Conservation (phyloP, 2,329 filamentous ascomycete species). For the Trichothecium sympodiale region DNA sequence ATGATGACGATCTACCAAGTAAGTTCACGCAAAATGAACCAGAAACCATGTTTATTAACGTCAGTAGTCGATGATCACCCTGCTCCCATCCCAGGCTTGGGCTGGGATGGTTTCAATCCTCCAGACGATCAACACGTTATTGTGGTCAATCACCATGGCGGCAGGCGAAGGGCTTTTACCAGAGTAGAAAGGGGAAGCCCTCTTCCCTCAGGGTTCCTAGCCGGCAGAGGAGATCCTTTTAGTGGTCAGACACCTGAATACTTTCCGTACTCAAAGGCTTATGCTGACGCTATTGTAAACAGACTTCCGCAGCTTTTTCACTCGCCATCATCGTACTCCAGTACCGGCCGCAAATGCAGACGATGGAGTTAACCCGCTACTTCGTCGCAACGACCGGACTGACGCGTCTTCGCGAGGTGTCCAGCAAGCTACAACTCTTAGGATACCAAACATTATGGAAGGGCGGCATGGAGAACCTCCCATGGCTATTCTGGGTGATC, state of each 20-base stretch:
- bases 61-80: slow-evolving; percentile 27
- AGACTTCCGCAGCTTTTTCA: slow-evolving; percentile 40
- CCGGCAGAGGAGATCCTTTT: slow-evolving; percentile 38
- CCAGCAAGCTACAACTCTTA: slow-evolving; percentile 41
- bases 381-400: slow-evolving; percentile 49
- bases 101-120: slow-evolving; percentile 37
- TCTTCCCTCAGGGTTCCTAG: slow-evolving; percentile 46
- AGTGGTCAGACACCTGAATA: slow-evolving; percentile 20
- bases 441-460: slow-evolving; percentile 35
- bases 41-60: background rate
- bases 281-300: slow-evolving; percentile 2
- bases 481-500: slow-evolving; percentile 42
- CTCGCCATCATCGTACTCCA: slow-evolving; percentile 40
- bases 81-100: slow-evolving; percentile 36
- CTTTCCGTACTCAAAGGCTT: slow-evolving; percentile 3
- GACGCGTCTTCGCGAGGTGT: slow-evolving; percentile 37
- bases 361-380: slow-evolving; percentile 77
- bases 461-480: slow-evolving; percentile 33
- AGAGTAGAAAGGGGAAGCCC: slow-evolving; percentile 39
- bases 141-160: slow-evolving; percentile 39
- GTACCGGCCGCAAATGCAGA: slow-evolving; percentile 50
- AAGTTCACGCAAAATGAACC: slow-evolving; percentile 19
- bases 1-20: slow-evolving; percentile 49
- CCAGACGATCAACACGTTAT: slow-evolving; percentile 1
- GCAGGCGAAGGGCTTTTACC: slow-evolving; percentile 19